Conservation (phyloP, 495 filamentous ascomycete genomes). For the Xylaria curta region DNA sequence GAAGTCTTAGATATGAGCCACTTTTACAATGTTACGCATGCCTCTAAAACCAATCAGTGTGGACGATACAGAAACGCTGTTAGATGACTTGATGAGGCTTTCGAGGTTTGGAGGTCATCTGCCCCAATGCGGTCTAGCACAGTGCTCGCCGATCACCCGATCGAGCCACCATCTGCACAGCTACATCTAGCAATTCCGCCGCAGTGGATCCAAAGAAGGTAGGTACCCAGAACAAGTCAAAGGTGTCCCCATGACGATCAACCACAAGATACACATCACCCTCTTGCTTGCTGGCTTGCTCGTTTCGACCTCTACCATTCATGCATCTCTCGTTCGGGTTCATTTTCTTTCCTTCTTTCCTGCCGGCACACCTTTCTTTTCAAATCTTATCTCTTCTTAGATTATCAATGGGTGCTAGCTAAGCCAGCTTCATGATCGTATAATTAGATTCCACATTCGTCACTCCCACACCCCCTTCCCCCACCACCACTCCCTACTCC, state of each 20-base stretch:
- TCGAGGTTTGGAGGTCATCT: background rate
- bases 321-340: background rate
- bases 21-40: too few species aligned
- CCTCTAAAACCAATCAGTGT: too few species aligned
- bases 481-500: background rate
- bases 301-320: background rate
- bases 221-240: conserved; percentile 7
- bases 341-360: background rate
- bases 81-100: too few species aligned
- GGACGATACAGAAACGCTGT: too few species aligned
- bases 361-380: background rate
- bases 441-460: background rate
- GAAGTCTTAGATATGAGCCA: background rate
- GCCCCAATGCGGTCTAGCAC: conserved; percentile 8
- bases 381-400: background rate
- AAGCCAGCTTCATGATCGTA: background rate
- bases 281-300: background rate
- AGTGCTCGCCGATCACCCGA: conserved; percentile 9
- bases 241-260: conserved; percentile 2
- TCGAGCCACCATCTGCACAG: background rate
- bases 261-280: background rate
- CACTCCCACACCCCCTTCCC: background rate
- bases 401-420: conserved; percentile 8
- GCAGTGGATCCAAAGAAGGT: background rate
- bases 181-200: background rate